Evolutionary conservation across 169 alveolate genomes (phyloP).

Genomic region (Plasmodium adleri): DNA sequence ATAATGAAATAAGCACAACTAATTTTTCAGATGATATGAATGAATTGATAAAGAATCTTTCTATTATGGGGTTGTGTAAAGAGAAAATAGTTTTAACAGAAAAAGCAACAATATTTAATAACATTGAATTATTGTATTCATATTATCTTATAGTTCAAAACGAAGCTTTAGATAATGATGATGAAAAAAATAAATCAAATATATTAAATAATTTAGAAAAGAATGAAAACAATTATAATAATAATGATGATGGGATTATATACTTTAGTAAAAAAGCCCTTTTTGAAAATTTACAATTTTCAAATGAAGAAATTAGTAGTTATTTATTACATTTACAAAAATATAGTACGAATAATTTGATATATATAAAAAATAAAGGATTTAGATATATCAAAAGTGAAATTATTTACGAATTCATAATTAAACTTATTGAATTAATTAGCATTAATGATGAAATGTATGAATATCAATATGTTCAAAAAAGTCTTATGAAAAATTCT

Average conservation of each 20-base stretch:
- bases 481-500: neutral
- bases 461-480: conserved; percentile 33
- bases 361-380: conserved; percentile 58
- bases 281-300: conserved; percentile 61
- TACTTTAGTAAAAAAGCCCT: conserved; percentile 56
- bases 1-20: neutral
- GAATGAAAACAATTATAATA: neutral
- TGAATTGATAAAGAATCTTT: conserved; percentile 56
- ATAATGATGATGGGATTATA: conserved; percentile 53
- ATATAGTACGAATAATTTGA: conserved; percentile 52
- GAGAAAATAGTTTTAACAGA: conserved; percentile 50
- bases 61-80: conserved; percentile 70
- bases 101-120: conserved; percentile 63
- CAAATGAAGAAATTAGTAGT: conserved; percentile 69
- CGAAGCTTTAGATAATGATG: conserved; percentile 10
- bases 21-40: neutral
- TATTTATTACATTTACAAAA: conserved; percentile 71
- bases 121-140: conserved; percentile 45
- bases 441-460: conserved; percentile 61
- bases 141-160: conserved; percentile 45
- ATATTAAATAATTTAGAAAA: neutral
- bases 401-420: conserved; percentile 50
- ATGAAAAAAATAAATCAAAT: neutral
- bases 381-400: conserved; percentile 64
- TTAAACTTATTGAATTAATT: conserved; percentile 56